Percentiles rank a stretch among this genome's conserved stretches.
Evolutionary conservation across 176 grass and related monocot genomes (phyloP).

Genomic region (Ensete glaucum): DNA sequence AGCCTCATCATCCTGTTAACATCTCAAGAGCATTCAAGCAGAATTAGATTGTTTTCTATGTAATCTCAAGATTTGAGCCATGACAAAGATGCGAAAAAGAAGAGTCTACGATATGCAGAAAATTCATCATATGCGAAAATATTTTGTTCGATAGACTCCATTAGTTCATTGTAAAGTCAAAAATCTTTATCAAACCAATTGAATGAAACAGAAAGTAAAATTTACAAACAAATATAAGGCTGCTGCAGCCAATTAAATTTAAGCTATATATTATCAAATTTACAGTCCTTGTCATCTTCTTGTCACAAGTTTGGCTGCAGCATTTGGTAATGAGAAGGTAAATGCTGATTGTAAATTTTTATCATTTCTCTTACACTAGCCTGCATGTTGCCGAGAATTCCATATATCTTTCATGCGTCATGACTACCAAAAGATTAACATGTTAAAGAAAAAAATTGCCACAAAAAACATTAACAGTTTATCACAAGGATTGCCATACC

Average conservation of each 20-base stretch:
- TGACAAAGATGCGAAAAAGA: too few species aligned
- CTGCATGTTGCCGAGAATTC: not conserved
- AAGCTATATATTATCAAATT: not conserved
- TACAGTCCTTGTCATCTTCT: not conserved
- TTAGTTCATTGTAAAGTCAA: not conserved
- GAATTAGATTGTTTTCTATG: not conserved
- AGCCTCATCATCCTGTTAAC: slow-evolving; percentile 14
- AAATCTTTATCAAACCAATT: not conserved
- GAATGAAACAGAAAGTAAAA: not conserved
- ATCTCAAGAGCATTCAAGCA: not conserved
- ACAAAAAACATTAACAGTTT: not conserved
- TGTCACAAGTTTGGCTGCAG: too few species aligned
- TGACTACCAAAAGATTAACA: not conserved
- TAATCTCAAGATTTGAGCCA: not conserved
- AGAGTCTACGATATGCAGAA: too few species aligned
- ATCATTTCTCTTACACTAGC: not conserved
- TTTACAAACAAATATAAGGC: not conserved
- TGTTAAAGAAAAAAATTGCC: not conserved
- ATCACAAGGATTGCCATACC: not conserved
- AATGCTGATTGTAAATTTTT: too few species aligned
- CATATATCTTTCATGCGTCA: not conserved
- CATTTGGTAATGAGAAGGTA: not conserved
- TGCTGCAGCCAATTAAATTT: not conserved
- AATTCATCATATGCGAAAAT: not conserved
- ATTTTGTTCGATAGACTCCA: not conserved